Conservation (phyloP, 2,329 filamentous ascomycete genomes). For the Colletotrichum gigasporum region DNA sequence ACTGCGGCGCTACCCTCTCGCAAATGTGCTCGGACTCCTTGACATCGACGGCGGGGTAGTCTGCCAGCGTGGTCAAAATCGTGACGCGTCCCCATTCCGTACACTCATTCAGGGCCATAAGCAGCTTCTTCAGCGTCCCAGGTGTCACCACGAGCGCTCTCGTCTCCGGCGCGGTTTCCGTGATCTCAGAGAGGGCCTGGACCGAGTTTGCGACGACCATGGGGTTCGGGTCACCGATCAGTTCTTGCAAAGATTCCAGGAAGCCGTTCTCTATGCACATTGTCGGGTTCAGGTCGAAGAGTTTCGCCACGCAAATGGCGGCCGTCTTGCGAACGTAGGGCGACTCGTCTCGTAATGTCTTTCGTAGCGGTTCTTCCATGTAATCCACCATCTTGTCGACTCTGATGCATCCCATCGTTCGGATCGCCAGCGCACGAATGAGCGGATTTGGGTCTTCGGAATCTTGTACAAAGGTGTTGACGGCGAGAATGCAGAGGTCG, state of each 20-base stretch:
- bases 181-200: constrained; percentile 90
- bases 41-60: constrained; percentile 86
- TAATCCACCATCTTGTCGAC: constrained; percentile 99
- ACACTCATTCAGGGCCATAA: constrained; percentile 97
- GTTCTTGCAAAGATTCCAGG: constrained; percentile 89
- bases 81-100: constrained; percentile 98
- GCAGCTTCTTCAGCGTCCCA: constrained; percentile 88
- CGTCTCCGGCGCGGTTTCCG: constrained; percentile 90
- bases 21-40: constrained; percentile 99
- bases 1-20: constrained; percentile 94
- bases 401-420: constrained; percentile 98
- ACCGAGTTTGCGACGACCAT: constrained; percentile 99
- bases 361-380: constrained; percentile 97
- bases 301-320: constrained; percentile 96
- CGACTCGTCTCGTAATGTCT: constrained; percentile 96
- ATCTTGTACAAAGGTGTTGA: constrained; percentile 99
- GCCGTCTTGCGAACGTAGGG: constrained; percentile 98
- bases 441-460: constrained; percentile 98
- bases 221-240: constrained; percentile 97
- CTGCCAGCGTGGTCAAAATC: constrained; percentile 87
- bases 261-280: constrained; percentile 98
- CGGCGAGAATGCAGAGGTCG: constrained; percentile 96
- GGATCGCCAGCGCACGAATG: constrained; percentile 91
- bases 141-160: constrained; percentile 85
- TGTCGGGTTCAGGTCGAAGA: constrained; percentile 91